Evolutionary conservation across 2,329 filamentous ascomycete genomes (phyloP).

Genomic region (Myrmaecium sp.): DNA sequence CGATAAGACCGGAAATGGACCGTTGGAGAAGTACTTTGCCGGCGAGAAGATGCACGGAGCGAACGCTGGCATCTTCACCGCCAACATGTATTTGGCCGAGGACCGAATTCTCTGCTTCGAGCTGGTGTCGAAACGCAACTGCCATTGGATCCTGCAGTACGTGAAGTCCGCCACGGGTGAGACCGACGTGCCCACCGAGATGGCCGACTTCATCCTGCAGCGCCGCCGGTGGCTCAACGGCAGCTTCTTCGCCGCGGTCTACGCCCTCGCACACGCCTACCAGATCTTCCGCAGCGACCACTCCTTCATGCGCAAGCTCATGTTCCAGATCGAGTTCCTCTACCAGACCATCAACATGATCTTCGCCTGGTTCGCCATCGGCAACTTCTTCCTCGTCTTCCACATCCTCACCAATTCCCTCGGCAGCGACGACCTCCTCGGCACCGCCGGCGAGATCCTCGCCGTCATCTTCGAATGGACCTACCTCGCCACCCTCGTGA

Average conservation of each 20-base stretch:
- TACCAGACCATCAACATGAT: slow-evolving; percentile 96
- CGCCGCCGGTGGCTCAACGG: slow-evolving; percentile 95
- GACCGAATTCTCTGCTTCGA: slow-evolving; percentile 99
- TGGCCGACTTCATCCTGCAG: slow-evolving; percentile 89
- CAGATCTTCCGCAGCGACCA: slow-evolving; percentile 92
- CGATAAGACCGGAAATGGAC: slow-evolving; percentile 85
- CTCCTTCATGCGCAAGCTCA: slow-evolving; percentile 68
- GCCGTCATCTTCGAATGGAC: slow-evolving; percentile 91
- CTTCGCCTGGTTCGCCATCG: slow-evolving; percentile 95
- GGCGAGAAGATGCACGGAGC: slow-evolving; percentile 91
- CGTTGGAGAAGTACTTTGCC: slow-evolving; percentile 89
- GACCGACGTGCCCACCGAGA: slow-evolving; percentile 88
- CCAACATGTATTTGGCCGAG: slow-evolving; percentile 98
- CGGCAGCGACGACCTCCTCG: slow-evolving; percentile 50
- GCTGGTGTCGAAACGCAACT: slow-evolving; percentile 91
- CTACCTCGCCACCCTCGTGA: slow-evolving; percentile 79
- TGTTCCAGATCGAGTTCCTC: slow-evolving; percentile 80
- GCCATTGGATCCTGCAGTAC: slow-evolving; percentile 93
- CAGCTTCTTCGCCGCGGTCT: slow-evolving; percentile 94
- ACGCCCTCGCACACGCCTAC: slow-evolving; percentile 87
- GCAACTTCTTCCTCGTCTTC: slow-evolving; percentile 98
- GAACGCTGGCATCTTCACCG: slow-evolving; percentile 89
- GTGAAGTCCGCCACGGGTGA: slow-evolving; percentile 95
- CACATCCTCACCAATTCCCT: slow-evolving; percentile 86
- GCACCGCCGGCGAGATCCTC: slow-evolving; percentile 60